A percentile compares a stretch with the other conserved stretches of the same genome.
phyloP scores from a whole-genome alignment of 257 asterid species.

The Solanum neorickii region DNA sequence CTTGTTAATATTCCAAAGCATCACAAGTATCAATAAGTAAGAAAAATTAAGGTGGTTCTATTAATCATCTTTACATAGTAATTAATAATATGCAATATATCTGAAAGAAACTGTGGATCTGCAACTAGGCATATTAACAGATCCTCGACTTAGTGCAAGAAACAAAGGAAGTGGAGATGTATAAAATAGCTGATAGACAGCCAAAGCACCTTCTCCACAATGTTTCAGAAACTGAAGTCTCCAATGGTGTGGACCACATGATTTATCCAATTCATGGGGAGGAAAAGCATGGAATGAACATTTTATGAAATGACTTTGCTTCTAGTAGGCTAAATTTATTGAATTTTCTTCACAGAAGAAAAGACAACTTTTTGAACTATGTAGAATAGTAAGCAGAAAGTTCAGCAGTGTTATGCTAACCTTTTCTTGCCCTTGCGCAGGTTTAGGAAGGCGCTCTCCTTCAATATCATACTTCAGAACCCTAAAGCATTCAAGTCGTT shows the following conservation, averaged over 20 bases:
- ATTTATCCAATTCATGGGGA: neutral
- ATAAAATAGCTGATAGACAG: neutral
- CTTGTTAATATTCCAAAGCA: neutral
- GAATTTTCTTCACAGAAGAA: neutral
- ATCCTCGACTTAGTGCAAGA: neutral
- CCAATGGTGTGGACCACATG: neutral
- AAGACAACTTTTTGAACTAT: neutral
- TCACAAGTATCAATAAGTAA: neutral
- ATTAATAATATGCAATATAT: neutral
- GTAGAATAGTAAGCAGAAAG: neutral
- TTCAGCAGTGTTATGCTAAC: constrained; percentile 16
- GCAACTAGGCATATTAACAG: neutral
- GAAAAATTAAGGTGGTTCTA: neutral
- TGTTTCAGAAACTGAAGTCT: neutral
- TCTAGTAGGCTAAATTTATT: neutral
- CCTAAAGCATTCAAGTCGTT: constrained; percentile 88
- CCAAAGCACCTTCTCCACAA: neutral
- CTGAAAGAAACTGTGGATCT: neutral
- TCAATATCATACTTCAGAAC: constrained; percentile 78
- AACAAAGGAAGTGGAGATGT: neutral
- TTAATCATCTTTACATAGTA: neutral
- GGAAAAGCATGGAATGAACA: neutral
- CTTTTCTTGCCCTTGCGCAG: constrained; percentile 81
- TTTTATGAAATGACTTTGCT: neutral
- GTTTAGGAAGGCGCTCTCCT: constrained; percentile 85